Percentiles rank a stretch among this genome's conserved stretches.
Conservation (phyloP, 176 grass and related monocot genomes). For the Phyllostachys edulis region DNA sequence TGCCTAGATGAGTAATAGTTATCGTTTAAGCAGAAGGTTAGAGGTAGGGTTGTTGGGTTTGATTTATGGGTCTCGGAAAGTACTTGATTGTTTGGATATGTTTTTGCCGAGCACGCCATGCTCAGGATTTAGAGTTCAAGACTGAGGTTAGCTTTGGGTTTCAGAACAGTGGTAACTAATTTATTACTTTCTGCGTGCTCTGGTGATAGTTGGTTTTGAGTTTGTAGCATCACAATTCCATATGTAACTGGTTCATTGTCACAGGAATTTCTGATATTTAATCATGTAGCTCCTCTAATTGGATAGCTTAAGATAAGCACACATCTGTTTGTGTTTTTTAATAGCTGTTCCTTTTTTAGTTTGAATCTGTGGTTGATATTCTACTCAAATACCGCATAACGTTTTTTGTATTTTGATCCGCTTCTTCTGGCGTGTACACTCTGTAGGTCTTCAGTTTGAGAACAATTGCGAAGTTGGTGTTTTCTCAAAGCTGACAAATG, state of each 20-base stretch:
- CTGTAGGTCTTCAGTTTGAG: constrained; percentile 87
- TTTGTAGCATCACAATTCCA: background rate
- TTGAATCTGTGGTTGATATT: background rate
- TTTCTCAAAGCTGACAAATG: constrained; percentile 96
- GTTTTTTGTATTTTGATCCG: background rate
- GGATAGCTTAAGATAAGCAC: background rate
- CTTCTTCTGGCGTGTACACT: background rate
- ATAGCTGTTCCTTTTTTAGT: background rate
- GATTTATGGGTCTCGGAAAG: background rate
- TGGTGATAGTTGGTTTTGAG: background rate
- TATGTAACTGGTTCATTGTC: background rate
- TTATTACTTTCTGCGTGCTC: background rate
- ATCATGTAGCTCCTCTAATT: background rate
- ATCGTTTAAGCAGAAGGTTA: background rate
- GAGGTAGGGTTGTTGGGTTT: background rate
- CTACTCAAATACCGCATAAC: background rate
- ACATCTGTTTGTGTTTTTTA: background rate
- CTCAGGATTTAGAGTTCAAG: background rate
- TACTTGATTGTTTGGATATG: background rate
- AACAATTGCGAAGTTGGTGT: constrained; percentile 93
- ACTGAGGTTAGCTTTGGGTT: background rate
- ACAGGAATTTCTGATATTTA: background rate
- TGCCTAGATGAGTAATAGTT: background rate
- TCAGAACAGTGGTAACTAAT: background rate
- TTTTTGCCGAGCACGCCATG: background rate